A percentile compares a stretch with the other conserved stretches of the same genome.
Evolutionary conservation across 2,329 filamentous ascomycete genomes (phyloP).

Genomic region (Penicillium sp.): DNA sequence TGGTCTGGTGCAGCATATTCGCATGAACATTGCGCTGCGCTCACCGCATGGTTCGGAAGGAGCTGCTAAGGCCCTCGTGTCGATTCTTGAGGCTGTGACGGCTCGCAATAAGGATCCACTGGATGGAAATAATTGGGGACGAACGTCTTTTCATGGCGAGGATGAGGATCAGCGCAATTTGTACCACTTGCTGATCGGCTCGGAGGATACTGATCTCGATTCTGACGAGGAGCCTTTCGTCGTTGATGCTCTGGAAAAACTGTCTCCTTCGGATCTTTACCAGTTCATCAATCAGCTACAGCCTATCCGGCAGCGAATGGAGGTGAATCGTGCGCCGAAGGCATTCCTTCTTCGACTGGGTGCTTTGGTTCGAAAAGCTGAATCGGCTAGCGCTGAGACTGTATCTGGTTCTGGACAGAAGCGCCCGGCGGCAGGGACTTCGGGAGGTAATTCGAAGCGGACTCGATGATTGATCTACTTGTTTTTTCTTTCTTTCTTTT

Average conservation of each 20-base stretch:
- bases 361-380: conserved; percentile 35
- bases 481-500: conserved; percentile 5
- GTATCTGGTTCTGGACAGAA: conserved; percentile 33
- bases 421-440: conserved; percentile 34
- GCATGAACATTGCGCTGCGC: conserved; percentile 37
- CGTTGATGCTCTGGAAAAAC: conserved; percentile 42
- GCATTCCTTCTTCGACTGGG: conserved; percentile 40
- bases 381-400: conserved; percentile 23
- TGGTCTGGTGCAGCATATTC: conserved; percentile 35
- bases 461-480: conserved; percentile 29
- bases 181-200: conserved; percentile 46
- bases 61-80: conserved; percentile 44
- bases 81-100: conserved; percentile 42
- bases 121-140: conserved; percentile 41
- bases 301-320: conserved; percentile 46
- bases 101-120: conserved; percentile 46
- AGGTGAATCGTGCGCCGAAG: conserved; percentile 46
- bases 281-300: conserved; percentile 35
- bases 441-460: conserved; percentile 38
- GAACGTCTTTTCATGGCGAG: conserved; percentile 38
- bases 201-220: conserved; percentile 31
- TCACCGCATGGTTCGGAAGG: conserved; percentile 42
- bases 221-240: conserved; percentile 39
- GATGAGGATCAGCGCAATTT: conserved; percentile 48
- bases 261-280: conserved; percentile 36